Conservation (phyloP, 768 basidiomycete species). For the Harrya chromipes region DNA sequence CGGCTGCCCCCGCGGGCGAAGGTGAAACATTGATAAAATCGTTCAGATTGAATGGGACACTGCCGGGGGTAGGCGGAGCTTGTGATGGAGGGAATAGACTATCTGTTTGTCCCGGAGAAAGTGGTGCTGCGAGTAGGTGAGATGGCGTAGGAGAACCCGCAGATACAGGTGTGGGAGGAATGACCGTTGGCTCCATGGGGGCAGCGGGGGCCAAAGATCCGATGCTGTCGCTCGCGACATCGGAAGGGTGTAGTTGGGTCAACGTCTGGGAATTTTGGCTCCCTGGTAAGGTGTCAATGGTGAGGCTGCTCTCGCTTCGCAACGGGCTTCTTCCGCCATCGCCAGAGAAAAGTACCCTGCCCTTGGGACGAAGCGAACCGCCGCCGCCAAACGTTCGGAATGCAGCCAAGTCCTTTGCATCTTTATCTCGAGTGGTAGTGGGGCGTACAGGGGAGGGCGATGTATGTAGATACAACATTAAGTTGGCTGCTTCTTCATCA, state of each 20-base stretch:
- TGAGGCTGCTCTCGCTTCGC: slow-evolving; percentile 28
- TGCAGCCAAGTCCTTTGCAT: slow-evolving; percentile 52
- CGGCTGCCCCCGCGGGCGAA: slow-evolving; percentile 45
- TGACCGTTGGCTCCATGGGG: slow-evolving; percentile 30
- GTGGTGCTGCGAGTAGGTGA: slow-evolving; percentile 23
- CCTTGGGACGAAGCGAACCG: slow-evolving; percentile 51
- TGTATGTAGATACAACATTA: slow-evolving; percentile 82
- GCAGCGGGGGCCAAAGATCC: slow-evolving; percentile 24
- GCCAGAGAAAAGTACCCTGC: slow-evolving; percentile 67
- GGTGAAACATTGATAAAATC: slow-evolving; percentile 76
- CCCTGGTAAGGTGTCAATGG: slow-evolving; percentile 23
- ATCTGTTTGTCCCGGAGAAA: slow-evolving; percentile 24
- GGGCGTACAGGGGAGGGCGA: slow-evolving; percentile 78
- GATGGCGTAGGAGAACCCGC: slow-evolving; percentile 21
- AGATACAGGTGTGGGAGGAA: slow-evolving; percentile 35
- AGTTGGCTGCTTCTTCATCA: slow-evolving; percentile 75
- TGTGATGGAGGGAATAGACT: slow-evolving; percentile 25
- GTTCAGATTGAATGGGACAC: slow-evolving; percentile 55
- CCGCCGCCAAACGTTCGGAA: slow-evolving; percentile 54
- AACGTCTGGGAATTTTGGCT: slow-evolving; percentile 25
- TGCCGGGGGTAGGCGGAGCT: slow-evolving; percentile 36
- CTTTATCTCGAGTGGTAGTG: slow-evolving; percentile 42
- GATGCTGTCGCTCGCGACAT: slow-evolving; percentile 14
- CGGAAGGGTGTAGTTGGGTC: slow-evolving; percentile 15
- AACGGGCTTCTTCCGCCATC: slow-evolving; percentile 26